These are phyloP conservation scores for Aquilaria yunnanensis DNA, from an alignment of 345 rosid species.

Conservation along the genomic window DNA sequence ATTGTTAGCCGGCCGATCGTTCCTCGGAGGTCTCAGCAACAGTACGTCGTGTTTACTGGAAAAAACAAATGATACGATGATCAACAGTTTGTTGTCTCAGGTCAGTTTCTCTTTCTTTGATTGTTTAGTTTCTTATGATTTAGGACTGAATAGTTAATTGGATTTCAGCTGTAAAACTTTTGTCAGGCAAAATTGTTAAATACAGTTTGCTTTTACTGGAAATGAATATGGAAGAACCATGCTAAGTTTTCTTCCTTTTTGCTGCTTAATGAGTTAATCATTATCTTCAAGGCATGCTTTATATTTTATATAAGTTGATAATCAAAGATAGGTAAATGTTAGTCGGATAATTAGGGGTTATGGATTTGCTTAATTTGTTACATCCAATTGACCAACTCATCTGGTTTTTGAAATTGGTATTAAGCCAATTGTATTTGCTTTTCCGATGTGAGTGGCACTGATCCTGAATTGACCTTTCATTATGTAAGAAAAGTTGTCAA, in stretches of 20 bases:
- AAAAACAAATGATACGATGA: constrained; percentile 22
- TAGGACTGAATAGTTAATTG: neutral
- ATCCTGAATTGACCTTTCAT: neutral
- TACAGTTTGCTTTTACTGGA: too few relatives aligned
- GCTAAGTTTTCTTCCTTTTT: too few relatives aligned
- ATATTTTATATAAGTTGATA: too few relatives aligned
- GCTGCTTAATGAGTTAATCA: too few relatives aligned
- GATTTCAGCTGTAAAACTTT: too few relatives aligned
- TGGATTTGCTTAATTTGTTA: neutral
- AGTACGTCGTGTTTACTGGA: constrained; percentile 23
- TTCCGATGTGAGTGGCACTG: too few relatives aligned
- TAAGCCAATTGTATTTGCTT: neutral
- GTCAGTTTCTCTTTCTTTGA: constrained; percentile 16
- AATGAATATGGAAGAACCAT: too few relatives aligned
- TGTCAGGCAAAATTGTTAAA: too few relatives aligned
- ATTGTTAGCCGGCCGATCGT: constrained; percentile 27
- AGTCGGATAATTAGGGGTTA: too few relatives aligned
- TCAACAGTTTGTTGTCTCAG: constrained; percentile 32
- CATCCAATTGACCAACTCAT: neutral
- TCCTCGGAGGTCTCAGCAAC: constrained; percentile 37
- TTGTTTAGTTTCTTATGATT: neutral
- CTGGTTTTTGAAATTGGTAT: neutral
- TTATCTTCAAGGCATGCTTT: too few relatives aligned
- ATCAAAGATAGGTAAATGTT: too few relatives aligned
- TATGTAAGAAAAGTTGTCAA: neutral